phyloP scores from a whole-genome alignment of 1,139 yeast genomes.

The Oligophagozyma castellii region DNA sequence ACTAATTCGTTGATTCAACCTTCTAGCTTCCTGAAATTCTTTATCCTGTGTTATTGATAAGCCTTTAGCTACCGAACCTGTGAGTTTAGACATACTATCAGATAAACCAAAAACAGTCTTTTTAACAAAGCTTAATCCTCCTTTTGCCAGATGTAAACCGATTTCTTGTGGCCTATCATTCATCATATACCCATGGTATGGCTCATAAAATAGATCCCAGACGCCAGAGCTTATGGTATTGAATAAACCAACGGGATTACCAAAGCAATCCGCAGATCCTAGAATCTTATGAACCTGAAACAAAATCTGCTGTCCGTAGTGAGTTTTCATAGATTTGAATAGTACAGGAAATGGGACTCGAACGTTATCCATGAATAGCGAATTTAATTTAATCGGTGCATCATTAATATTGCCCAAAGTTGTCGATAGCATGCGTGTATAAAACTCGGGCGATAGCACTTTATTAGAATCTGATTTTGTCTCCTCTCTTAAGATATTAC shows the following conservation, averaged over 20 bases:
- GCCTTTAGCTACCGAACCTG: constrained; percentile 93
- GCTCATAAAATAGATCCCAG: constrained; percentile 92
- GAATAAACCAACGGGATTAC: constrained; percentile 94
- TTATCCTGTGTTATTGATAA: constrained; percentile 79
- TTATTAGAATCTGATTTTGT: constrained; percentile 39
- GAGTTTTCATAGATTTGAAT: constrained; percentile 59
- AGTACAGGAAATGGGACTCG: constrained; percentile 74
- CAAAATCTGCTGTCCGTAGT: constrained; percentile 84
- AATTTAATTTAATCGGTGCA: constrained; percentile 86
- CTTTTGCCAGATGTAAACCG: constrained; percentile 91
- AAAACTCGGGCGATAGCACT: constrained; percentile 41
- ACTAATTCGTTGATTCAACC: constrained; percentile 63
- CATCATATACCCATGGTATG: constrained; percentile 88
- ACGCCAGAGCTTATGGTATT: constrained; percentile 90
- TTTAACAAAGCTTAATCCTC: constrained; percentile 85
- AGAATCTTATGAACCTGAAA: constrained; percentile 86
- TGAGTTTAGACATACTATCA: constrained; percentile 82
- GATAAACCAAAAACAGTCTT: constrained; percentile 92
- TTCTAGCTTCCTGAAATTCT: constrained; percentile 70
- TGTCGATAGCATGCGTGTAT: constrained; percentile 82
- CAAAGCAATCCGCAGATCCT: constrained; percentile 93
- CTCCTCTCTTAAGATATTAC: constrained; percentile 25
- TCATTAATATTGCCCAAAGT: constrained; percentile 95
- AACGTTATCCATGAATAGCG: constrained; percentile 76
- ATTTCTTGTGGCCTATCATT: constrained; percentile 92